Base-by-base conservation (phyloP, 129 eudicot species). In the Cynara cardunculus region DNA sequence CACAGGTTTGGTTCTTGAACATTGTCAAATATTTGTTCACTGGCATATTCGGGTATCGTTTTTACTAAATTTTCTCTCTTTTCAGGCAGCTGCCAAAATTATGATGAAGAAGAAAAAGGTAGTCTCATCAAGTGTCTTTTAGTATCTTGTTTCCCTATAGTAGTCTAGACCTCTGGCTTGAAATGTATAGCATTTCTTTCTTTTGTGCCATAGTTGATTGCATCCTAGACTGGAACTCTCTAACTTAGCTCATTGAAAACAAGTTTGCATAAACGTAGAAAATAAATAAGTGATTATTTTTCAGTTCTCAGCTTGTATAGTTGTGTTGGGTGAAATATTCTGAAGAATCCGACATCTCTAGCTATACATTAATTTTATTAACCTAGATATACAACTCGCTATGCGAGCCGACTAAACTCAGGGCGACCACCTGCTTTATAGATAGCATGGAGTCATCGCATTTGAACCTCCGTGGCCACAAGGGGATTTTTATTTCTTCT, bases 61-160 rank as follows among this genome's bases (percentile, higher is more conserved):
- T 64, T 76, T 78, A 74, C 69, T 80, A 13, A 77, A 0, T 14
- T 37, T 74, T 76, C 1, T 65, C 71, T 71, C 56, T 81, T 79
- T 89, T 83, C 94, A 95, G 97, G 97, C 99, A 46, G 97, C 99
- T 34, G 90, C 97, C 81, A 95, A 88, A 81, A 21, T 92, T 34
- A 95, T 95, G 99, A 89, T 89, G 99, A 92, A 90, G 87, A 95
- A 95, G 90, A 95, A 74, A 87, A 95, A 90, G 97, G 99, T 90
- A 92, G 12, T 25, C 26, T 64, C 10, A 25, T 79, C 62, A 14
- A 53, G 41, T 76, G 73, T 41, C 37, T 72, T 16, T 3, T 12
- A 71, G 76, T 72, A 30, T 31, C 71, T 78, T 27, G 11, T 34
- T 73, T 72, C 3, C 68, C 13, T 56, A 19, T 56, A 56, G 25